These are phyloP conservation scores for Neofusicoccum kwambonambiense DNA, from an alignment of 2,329 filamentous ascomycete genomes.

Conservation along the genomic window DNA sequence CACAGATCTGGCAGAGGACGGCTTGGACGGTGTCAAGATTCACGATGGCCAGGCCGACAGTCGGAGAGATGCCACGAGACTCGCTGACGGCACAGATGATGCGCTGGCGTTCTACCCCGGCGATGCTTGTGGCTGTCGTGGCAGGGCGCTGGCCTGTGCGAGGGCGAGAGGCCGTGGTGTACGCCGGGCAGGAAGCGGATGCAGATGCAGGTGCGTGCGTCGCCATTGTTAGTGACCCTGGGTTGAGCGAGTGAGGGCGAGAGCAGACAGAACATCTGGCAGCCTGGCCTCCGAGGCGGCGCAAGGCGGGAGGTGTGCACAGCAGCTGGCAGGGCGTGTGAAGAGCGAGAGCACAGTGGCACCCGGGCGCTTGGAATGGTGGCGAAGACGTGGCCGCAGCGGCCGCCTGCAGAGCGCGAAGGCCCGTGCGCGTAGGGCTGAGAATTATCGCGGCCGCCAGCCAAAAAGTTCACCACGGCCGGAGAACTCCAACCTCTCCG, in stretches of 20 bases:
- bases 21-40: constrained; percentile 83
- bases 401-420: no score
- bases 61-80: constrained; percentile 80
- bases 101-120: constrained; percentile 60
- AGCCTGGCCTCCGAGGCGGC: background rate
- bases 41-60: constrained; percentile 81
- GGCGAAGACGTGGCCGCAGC: no score
- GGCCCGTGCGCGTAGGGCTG: constrained; percentile 15
- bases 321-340: background rate
- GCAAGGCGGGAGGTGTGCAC: background rate
- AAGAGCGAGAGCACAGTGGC: background rate
- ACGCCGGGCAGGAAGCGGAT: constrained; percentile 33
- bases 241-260: background rate
- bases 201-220: constrained; percentile 32
- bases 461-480: constrained; percentile 3
- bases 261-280: background rate
- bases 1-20: constrained; percentile 84
- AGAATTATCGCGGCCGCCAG: background rate
- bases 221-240: constrained; percentile 27
- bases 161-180: constrained; percentile 36
- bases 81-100: constrained; percentile 88
- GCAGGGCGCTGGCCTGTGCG: constrained; percentile 44
- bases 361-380: no score
- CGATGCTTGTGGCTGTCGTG: constrained; percentile 58
- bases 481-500: background rate